Percentiles rank a stretch among this genome's conserved stretches.
Conservation (phyloP, 1,139 yeast species). For the Geotrichum klebahnii region DNA sequence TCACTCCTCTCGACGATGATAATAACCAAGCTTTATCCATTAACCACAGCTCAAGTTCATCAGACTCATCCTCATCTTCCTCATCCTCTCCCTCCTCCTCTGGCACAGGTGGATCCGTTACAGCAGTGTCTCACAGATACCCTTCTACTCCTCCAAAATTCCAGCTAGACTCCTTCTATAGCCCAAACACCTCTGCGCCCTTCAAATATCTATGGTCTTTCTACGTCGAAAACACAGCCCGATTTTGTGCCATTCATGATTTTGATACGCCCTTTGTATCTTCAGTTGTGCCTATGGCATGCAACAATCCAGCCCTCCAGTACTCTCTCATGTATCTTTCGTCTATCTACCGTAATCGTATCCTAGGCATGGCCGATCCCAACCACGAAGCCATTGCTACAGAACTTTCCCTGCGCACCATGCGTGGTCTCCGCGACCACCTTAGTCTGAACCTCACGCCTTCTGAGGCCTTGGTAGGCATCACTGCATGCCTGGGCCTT, state of each 20-base stretch:
- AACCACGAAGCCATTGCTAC: slow-evolving; percentile 18
- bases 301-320: slow-evolving; percentile 20
- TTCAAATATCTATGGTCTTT: slow-evolving; percentile 22
- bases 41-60: neutral
- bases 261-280: slow-evolving; percentile 23
- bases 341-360: slow-evolving; percentile 20
- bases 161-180: slow-evolving; percentile 4
- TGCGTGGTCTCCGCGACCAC: slow-evolving; percentile 16
- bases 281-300: slow-evolving; percentile 23
- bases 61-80: neutral
- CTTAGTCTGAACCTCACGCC: slow-evolving; percentile 13
- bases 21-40: neutral
- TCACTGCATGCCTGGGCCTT: slow-evolving; percentile 21
- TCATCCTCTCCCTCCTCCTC: neutral
- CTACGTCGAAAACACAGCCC: slow-evolving; percentile 21
- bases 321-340: slow-evolving; percentile 22
- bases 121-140: neutral
- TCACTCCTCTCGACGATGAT: neutral
- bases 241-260: slow-evolving; percentile 24
- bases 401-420: slow-evolving; percentile 11
- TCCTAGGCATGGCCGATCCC: slow-evolving; percentile 17
- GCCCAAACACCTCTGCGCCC: slow-evolving; percentile 1
- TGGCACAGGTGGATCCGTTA: neutral
- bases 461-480: slow-evolving; percentile 14
- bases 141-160: neutral